Conservation (phyloP, 2,329 filamentous ascomycete genomes). For the Venturia aucupariae region DNA sequence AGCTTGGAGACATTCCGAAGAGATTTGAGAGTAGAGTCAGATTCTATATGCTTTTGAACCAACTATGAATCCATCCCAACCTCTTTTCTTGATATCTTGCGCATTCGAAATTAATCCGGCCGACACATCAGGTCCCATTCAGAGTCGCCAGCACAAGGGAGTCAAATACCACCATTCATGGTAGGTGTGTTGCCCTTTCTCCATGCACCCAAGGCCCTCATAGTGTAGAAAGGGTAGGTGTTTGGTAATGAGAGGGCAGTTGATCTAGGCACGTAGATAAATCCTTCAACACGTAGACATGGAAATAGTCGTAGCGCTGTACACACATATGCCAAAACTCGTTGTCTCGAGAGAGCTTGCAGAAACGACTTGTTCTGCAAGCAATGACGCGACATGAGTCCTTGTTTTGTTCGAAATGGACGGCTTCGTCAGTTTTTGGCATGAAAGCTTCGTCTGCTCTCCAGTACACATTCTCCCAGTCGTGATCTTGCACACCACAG, state of each 20-base stretch:
- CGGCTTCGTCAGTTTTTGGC: neutral
- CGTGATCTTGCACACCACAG: neutral
- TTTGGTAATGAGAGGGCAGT: slow-evolving; percentile 55
- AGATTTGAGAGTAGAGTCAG: neutral
- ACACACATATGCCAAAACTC: slow-evolving; percentile 56
- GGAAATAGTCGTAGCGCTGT: slow-evolving; percentile 51
- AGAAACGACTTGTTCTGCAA: neutral
- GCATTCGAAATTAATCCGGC: too few species aligned
- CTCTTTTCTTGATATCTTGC: neutral
- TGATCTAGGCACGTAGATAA: slow-evolving; percentile 55
- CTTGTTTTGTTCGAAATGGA: neutral
- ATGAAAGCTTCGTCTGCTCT: too few species aligned
- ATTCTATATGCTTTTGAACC: too few species aligned
- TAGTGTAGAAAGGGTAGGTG: slow-evolving; percentile 42
- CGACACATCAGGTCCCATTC: neutral
- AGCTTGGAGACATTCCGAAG: neutral
- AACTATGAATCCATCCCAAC: neutral
- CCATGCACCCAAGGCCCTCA: slow-evolving; percentile 53
- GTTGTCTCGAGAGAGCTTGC: neutral
- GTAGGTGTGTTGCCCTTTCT: slow-evolving; percentile 47
- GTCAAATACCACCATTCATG: neutral
- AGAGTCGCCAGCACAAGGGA: neutral
- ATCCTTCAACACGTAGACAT: slow-evolving; percentile 61
- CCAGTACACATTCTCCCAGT: neutral
- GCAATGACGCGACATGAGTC: neutral